Evolutionary conservation across 1,284 basidiomycete species (phyloP).

Genomic region (Erythrobasidium hasegawianum): DNA sequence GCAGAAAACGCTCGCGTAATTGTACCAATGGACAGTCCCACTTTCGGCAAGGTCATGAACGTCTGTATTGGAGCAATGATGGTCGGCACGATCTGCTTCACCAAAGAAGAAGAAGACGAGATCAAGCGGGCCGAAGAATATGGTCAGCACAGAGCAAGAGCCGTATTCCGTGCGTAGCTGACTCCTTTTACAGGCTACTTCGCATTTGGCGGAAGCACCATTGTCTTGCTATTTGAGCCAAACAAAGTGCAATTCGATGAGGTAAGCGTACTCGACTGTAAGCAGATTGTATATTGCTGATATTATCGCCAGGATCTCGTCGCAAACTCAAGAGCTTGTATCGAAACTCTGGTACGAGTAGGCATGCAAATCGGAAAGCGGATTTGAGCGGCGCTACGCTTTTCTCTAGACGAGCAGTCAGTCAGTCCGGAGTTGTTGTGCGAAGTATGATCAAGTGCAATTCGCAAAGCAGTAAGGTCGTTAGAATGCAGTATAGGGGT

Average conservation of each 20-base stretch:
- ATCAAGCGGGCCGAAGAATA: slow-evolving; percentile 82
- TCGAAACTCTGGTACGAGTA: slow-evolving; percentile 57
- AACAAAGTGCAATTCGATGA: slow-evolving; percentile 81
- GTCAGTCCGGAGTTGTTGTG: too few species aligned
- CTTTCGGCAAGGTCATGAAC: slow-evolving; percentile 82
- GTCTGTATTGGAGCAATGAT: slow-evolving; percentile 53
- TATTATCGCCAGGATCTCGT: slow-evolving; percentile 14
- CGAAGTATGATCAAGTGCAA: too few species aligned
- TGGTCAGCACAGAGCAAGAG: slow-evolving; percentile 50
- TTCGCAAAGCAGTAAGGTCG: too few species aligned
- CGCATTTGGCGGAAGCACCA: slow-evolving; percentile 86
- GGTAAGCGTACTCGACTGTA: slow-evolving; percentile 48
- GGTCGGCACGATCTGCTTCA: slow-evolving; percentile 83
- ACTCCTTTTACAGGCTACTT: slow-evolving; percentile 61
- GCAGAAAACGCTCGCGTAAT: slow-evolving; percentile 89
- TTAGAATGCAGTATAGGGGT: too few species aligned
- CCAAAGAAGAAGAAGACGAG: slow-evolving; percentile 73
- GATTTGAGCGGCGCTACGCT: not conserved
- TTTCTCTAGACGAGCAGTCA: too few species aligned
- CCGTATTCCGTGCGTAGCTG: slow-evolving; percentile 11
- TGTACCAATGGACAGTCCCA: slow-evolving; percentile 76
- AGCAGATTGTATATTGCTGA: slow-evolving; percentile 80
- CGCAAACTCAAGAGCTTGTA: slow-evolving; percentile 45
- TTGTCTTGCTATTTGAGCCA: slow-evolving; percentile 79
- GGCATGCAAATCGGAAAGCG: slow-evolving; percentile 65